Percentiles rank a stretch among this genome's conserved stretches.
phyloP scores from a whole-genome alignment of 192 early-diverging fungal genomes.

The Chytriomyces confervae region DNA sequence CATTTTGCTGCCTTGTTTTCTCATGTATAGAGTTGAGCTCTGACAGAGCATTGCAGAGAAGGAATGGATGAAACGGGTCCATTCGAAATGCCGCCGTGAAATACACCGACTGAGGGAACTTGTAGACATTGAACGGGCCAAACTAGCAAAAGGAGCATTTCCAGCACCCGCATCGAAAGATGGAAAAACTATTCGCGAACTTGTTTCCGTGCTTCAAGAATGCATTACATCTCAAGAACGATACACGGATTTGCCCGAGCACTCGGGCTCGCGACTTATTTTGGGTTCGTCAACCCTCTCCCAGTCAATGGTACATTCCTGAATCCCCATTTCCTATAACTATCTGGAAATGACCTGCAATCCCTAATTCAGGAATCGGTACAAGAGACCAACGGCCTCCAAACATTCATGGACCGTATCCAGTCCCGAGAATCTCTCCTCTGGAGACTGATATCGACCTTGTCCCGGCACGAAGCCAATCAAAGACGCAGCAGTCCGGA shows the following conservation, averaged over 20 bases:
- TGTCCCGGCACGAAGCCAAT: constrained; percentile 4
- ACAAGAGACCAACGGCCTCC: not conserved
- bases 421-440: constrained; percentile 24
- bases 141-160: not conserved
- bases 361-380: not conserved
- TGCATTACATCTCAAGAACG: constrained; percentile 11
- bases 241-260: not conserved
- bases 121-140: constrained; percentile 11
- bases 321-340: too few species aligned
- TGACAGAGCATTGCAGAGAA: not conserved
- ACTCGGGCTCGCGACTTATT: not conserved
- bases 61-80: not conserved
- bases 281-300: too few species aligned
- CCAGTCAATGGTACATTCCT: too few species aligned
- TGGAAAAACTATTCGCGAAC: not conserved
- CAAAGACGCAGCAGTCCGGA: too few species aligned
- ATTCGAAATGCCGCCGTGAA: constrained; percentile 21
- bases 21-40: too few species aligned
- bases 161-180: not conserved
- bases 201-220: constrained; percentile 16
- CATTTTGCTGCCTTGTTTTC: not conserved
- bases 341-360: not conserved
- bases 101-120: constrained; percentile 3
- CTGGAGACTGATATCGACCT: constrained; percentile 9
- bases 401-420: constrained; percentile 1